phyloP scores from a whole-genome alignment of 2,329 filamentous ascomycete species.

The Cytospora paraplurivora region DNA sequence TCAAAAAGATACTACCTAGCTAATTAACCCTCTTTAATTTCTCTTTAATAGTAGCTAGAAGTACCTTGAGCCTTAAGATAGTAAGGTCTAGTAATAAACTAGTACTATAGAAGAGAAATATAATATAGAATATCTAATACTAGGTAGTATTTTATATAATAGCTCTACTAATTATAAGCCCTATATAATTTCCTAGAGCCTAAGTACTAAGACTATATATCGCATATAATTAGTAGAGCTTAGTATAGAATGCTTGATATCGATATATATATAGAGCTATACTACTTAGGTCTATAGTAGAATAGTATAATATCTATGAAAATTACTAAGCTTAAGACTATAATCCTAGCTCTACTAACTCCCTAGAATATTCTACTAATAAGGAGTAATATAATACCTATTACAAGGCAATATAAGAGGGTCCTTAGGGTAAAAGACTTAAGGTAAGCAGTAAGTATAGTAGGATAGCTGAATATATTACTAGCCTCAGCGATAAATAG shows the following conservation, averaged over 20 bases:
- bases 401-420: not conserved
- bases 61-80: no score
- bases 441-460: not conserved
- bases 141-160: slow-evolving; percentile 1
- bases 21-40: slow-evolving; percentile 6
- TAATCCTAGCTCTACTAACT: not conserved
- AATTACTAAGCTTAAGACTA: not conserved
- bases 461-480: not conserved
- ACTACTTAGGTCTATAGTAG: slow-evolving; percentile 3
- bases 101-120: no score
- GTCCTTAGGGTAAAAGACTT: not conserved
- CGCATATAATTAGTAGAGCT: no score
- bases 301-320: slow-evolving; percentile 8
- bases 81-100: no score
- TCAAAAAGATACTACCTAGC: slow-evolving; percentile 9
- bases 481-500: not conserved
- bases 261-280: slow-evolving; percentile 4
- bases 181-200: slow-evolving; percentile 6
- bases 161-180: not conserved
- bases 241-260: no score
- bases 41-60: no score
- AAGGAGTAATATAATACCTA: not conserved
- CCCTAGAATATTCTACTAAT: not conserved
- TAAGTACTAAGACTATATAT: not conserved
- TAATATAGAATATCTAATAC: not conserved